Evolutionary conservation across 2,329 filamentous ascomycete species (phyloP), one percentile per base, ranked within the genome.

Genomic region (Alternaria atra): DNA sequence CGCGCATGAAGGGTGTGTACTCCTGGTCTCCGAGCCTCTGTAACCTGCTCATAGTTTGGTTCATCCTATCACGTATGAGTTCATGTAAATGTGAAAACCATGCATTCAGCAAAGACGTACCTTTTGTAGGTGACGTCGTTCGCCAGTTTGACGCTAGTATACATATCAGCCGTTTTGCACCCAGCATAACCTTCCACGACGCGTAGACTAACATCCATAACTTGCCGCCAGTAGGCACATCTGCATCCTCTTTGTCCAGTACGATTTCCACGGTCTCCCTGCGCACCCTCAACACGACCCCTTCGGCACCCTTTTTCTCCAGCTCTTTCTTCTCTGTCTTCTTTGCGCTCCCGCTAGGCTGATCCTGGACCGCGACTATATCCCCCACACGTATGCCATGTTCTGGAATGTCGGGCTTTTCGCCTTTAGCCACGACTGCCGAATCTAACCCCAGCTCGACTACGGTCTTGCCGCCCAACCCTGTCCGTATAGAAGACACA

Each of bases 401-500:
- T 74, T 92, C 90, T 1, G 90, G 89, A 20, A 94, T 81, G 64
- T 88, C 87, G 0, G 82, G 79, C 43, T 73, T 77, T 20, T 74
- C 77, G 44, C 75, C 78, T 4, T 86, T 84, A 8, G 71, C 66
- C 23, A 74, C 75, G 2, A 90, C 86, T 0, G 93, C 91, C n/a
- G 87, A 80, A 72, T 97, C 94, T 0, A 88, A 83, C 15, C 81
- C 83, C 6, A 99, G 87, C 77, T 97, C 94, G 4, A 97, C 82
- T 2, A 99, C 90, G 0, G 92, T 93, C 66, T 93, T 91, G n/a
- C 95, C 95, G 15, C 94, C 95, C 37, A 97, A 84, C 0, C 95
- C 95, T 0, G 95, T 99, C 30, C 94, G 90, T 74, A 91, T 91
- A 17, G 91, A 90, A 10, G 86, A 83, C 34, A 97, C 82, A 32